phyloP scores from a whole-genome alignment of 805 yeast species.

The Barnettozyma botsteinii region DNA sequence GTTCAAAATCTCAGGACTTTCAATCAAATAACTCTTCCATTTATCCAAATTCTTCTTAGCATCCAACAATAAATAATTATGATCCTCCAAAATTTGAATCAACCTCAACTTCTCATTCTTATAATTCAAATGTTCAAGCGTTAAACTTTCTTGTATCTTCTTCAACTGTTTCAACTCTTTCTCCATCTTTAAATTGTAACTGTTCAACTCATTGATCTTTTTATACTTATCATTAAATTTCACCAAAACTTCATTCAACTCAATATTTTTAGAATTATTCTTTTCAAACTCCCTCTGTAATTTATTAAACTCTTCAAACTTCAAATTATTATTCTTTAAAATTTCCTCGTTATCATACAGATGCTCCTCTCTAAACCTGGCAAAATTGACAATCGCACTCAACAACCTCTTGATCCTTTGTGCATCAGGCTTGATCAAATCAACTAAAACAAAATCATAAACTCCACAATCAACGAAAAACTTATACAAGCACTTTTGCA shows the following conservation, averaged over 20 bases:
- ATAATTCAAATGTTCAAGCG: conserved; percentile 57
- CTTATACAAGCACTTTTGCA: conserved; percentile 53
- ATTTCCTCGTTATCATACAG: conserved; percentile 62
- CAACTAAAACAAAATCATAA: conserved; percentile 68
- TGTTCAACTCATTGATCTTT: conserved; percentile 36
- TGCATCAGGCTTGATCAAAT: conserved; percentile 74
- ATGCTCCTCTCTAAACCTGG: conserved; percentile 75
- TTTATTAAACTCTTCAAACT: conserved; percentile 40
- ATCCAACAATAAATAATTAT: conserved; percentile 51
- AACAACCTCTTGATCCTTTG: conserved; percentile 55
- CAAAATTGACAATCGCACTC: conserved; percentile 82
- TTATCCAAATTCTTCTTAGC: conserved; percentile 53
- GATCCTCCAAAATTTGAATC: conserved; percentile 54
- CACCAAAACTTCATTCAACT: conserved; percentile 21
- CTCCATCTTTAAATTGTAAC: conserved; percentile 53
- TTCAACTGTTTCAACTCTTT: conserved; percentile 55
- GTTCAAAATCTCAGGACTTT: conserved; percentile 50
- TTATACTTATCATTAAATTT: conserved; percentile 1
- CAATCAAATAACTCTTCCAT: conserved; percentile 52
- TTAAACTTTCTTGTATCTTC: conserved; percentile 54
- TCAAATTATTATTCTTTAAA: conserved; percentile 46
- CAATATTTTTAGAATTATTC: conserved; percentile 18
- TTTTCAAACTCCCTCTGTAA: conserved; percentile 37
- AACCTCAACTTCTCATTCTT: conserved; percentile 55
- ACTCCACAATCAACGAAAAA: conserved; percentile 72